Evolutionary conservation across 208 protist genomes (phyloP).

Genomic region (Trypanosoma theileri): DNA sequence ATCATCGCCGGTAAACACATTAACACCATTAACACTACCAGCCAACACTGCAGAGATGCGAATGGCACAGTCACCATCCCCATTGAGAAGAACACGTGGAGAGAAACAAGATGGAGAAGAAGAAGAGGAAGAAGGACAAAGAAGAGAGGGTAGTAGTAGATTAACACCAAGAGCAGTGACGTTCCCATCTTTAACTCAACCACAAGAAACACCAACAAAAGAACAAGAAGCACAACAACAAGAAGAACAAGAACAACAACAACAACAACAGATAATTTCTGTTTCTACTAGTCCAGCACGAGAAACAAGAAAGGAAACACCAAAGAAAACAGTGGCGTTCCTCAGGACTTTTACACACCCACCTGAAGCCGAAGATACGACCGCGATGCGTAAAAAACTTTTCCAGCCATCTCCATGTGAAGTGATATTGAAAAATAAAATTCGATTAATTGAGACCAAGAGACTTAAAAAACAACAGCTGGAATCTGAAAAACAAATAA

Average conservation of each 20-base stretch:
- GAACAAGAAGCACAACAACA: too few relatives aligned
- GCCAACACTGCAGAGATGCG: not conserved
- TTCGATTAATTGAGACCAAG: conserved; percentile 5
- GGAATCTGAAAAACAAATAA: not conserved
- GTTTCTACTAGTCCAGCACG: not conserved
- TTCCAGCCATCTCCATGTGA: conserved; percentile 27
- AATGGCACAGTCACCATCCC: not conserved
- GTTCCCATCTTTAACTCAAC: too few relatives aligned
- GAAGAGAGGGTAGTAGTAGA: too few relatives aligned
- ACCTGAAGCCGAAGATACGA: not conserved
- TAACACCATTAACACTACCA: too few relatives aligned
- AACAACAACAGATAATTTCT: not conserved
- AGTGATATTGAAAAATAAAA: conserved; percentile 31
- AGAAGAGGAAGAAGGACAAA: not conserved
- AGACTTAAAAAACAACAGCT: not conserved
- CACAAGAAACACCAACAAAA: too few relatives aligned
- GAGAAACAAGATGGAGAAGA: not conserved
- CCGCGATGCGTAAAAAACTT: not conserved
- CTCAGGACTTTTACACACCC: conserved; percentile 7
- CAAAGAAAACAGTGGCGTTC: conserved; percentile 7
- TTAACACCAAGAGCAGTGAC: too few relatives aligned
- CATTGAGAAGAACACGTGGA: not conserved
- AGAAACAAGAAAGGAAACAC: not conserved
- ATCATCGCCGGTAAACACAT: too few relatives aligned
- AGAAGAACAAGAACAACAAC: not conserved